phyloP scores from a whole-genome alignment of 2,329 filamentous ascomycete species.

The Teratosphaeria destructans region DNA sequence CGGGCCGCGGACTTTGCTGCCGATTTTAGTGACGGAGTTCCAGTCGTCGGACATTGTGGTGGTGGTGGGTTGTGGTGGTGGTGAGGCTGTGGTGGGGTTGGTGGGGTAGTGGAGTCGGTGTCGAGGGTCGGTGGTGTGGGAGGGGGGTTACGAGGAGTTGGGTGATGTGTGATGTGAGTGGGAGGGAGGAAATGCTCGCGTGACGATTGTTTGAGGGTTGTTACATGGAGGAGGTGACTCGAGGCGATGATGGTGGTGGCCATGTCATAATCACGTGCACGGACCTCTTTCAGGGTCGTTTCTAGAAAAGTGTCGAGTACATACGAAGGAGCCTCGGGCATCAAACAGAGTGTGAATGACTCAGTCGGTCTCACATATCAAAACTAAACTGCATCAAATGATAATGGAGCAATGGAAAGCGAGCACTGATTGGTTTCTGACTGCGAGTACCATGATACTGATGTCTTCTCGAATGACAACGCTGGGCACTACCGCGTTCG shows the following conservation, averaged over 20 bases:
- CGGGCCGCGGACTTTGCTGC: conserved; percentile 65
- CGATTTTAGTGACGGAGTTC: conserved; percentile 86
- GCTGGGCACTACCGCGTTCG: no score
- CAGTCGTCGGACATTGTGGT: conserved; percentile 47
- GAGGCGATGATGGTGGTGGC: background rate
- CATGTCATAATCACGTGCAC: background rate
- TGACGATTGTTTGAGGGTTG: background rate
- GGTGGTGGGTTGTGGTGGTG: background rate
- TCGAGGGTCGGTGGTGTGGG: background rate
- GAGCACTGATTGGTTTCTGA: no score
- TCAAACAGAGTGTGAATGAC: no score
- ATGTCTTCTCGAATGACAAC: no score
- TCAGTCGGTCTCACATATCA: no score
- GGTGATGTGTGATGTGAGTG: background rate
- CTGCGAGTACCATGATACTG: no score
- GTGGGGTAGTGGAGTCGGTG: background rate
- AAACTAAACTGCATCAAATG: no score
- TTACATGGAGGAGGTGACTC: background rate
- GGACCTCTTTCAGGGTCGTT: background rate
- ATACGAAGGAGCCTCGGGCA: background rate
- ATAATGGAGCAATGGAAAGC: no score
- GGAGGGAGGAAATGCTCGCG: background rate
- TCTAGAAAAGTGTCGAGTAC: background rate
- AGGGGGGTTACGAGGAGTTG: background rate
- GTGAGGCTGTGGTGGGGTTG: background rate